A percentile compares a stretch with the other conserved stretches of the same genome.
phyloP scores from a whole-genome alignment of 2,329 filamentous ascomycete genomes.

The Xylariaceae sp. region DNA sequence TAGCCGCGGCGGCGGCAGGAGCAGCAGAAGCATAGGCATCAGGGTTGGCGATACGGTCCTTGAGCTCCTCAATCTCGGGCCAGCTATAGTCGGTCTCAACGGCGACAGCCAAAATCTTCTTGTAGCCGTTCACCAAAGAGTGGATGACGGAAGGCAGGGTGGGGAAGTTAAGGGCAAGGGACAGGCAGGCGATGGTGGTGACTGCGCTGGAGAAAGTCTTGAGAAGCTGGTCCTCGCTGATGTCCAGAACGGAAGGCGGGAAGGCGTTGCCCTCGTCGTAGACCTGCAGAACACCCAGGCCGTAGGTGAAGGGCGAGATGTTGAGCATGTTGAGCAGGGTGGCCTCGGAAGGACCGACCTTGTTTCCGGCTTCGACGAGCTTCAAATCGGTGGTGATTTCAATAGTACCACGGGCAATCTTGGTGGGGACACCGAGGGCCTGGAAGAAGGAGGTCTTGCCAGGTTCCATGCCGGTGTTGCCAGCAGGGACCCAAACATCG shows the following conservation, averaged over 20 bases:
- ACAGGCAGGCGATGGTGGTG: conserved; percentile 85
- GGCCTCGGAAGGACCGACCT: conserved; percentile 98
- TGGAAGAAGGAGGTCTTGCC: conserved; percentile 99
- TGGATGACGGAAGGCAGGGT: conserved; percentile 96
- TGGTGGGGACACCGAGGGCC: conserved; percentile 99
- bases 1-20: conserved; percentile 66
- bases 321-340: conserved; percentile 99
- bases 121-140: conserved; percentile 97
- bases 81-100: conserved; percentile 90
- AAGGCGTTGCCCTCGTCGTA: conserved; percentile 98
- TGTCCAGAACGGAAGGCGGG: conserved; percentile 83
- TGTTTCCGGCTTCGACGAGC: conserved; percentile 89
- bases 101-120: conserved; percentile 91
- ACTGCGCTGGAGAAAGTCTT: conserved; percentile 81
- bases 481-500: conserved; percentile 94
- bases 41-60: conserved; percentile 99
- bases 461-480: conserved; percentile 99
- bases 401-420: conserved; percentile 99
- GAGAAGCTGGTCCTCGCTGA: conserved; percentile 93
- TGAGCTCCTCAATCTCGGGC: conserved; percentile 95
- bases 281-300: conserved; percentile 94
- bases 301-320: conserved; percentile 99
- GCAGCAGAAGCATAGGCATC: conserved; percentile 90
- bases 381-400: conserved; percentile 98
- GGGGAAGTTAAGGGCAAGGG: conserved; percentile 91